Base-by-base conservation (phyloP, 78 protist species). In the Emiliania huxleyi region DNA sequence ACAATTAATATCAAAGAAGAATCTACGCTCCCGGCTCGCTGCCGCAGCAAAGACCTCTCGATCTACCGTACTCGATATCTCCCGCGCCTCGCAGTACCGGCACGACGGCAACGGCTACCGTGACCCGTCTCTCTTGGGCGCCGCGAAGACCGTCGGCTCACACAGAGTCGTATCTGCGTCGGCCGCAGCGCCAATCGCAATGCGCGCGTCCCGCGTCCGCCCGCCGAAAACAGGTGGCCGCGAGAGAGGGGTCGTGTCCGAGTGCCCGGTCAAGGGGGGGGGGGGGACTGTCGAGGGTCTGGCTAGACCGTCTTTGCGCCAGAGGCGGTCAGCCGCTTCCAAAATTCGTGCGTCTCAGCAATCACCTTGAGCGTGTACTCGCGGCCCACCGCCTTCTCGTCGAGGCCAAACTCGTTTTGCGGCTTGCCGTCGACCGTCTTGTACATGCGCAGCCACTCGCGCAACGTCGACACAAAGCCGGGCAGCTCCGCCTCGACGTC, bases 401-500 rank as follows among this genome's bases (percentile, higher is more conserved):
- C 91, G 75, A 95, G 95, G 38, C 97, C 99, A 62, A 97, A 98
- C 75, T 62, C 19, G 95, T 98, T 98, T 92, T 94, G 95, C 69
- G 98, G 98, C 96, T 98, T 98, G 91, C 99, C 99, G 87, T 97
- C 99, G 44, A 98, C 95, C 85, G 97, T 96, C 95, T 98, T 98
- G 98, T 98, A 98, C 91, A 92, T 91, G 69, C 96, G 87, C 94
- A 98, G 96, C 97, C 97, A 98, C 91, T 96, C 95, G 90, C 89
- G 48, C 89, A 81, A 5, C 40, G 23, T 12, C 22, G 49, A 3
- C 25, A 81, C 38, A 1, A 12, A 0, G 69, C 71, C 94, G 0
- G 89, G 89, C 56, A 81, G 35, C 56, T 25, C 35, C 56, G 56
- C 56, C 55, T 81, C 89, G 56, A 81, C 48, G 89, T 81, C 89